phyloP scores from a whole-genome alignment of 2,329 filamentous ascomycete genomes.

The Fusarium sterilihyphosum region DNA sequence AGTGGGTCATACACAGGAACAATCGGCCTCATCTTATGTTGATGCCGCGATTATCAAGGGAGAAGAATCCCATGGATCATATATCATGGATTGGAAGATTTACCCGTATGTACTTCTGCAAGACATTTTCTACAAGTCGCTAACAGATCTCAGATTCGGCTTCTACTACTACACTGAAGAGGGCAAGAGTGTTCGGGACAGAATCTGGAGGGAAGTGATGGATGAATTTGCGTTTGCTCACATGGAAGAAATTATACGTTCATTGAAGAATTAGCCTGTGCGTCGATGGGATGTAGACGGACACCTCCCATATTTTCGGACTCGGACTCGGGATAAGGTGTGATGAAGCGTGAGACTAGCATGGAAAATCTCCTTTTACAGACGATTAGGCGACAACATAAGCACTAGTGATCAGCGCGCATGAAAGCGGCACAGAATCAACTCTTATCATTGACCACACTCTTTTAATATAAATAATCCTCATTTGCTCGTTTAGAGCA shows the following conservation, averaged over 20 bases:
- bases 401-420: not conserved
- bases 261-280: not conserved
- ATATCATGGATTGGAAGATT: constrained; percentile 5
- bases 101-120: not conserved
- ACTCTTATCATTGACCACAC: not conserved
- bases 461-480: not conserved
- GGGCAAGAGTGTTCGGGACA: not conserved
- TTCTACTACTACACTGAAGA: not conserved
- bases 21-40: not conserved
- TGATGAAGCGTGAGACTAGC: too few relatives aligned
- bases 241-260: not conserved
- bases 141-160: not conserved
- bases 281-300: not conserved
- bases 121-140: accelerated
- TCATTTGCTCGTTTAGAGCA: not conserved
- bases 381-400: not conserved
- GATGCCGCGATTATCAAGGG: not conserved
- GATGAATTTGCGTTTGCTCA: not conserved
- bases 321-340: not conserved
- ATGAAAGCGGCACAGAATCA: not conserved
- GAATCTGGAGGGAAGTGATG: constrained; percentile 3
- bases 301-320: not conserved
- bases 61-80: not conserved
- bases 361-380: not conserved
- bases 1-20: not conserved